Conservation (phyloP, 140 eudicot species). For the Flaveria floridana region DNA sequence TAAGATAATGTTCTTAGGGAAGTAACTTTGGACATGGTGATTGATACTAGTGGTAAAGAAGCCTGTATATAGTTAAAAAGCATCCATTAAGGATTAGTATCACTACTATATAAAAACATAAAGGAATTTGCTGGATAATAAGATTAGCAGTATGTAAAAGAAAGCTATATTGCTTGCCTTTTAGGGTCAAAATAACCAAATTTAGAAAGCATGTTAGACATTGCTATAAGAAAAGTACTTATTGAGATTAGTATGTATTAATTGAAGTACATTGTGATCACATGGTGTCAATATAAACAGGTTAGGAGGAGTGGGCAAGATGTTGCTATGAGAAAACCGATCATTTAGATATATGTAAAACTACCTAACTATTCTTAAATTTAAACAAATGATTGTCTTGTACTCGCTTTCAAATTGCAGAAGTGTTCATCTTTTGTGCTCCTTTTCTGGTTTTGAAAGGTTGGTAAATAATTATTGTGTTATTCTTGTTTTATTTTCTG, state of each 20-base stretch:
- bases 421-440: not conserved
- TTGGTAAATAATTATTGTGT: not conserved
- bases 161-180: not conserved
- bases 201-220: not conserved
- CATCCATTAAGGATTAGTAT: not conserved
- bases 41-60: not conserved
- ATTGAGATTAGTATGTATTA: not conserved
- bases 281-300: not conserved
- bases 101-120: no score
- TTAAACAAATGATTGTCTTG: not conserved
- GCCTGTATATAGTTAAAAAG: conserved; percentile 5
- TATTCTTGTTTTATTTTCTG: conserved; percentile 3
- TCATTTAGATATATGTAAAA: not conserved
- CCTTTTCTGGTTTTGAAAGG: not conserved
- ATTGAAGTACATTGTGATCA: not conserved
- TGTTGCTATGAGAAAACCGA: not conserved
- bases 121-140: no score
- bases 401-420: not conserved
- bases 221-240: conserved; percentile 5
- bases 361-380: not conserved
- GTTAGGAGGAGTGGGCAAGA: not conserved
- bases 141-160: not conserved
- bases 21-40: not conserved
- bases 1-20: not conserved
- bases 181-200: not conserved